Evolutionary conservation across 2,329 filamentous ascomycete species (phyloP), one percentile per base, ranked within the genome.

Genomic region (Ophiostoma quercus): DNA sequence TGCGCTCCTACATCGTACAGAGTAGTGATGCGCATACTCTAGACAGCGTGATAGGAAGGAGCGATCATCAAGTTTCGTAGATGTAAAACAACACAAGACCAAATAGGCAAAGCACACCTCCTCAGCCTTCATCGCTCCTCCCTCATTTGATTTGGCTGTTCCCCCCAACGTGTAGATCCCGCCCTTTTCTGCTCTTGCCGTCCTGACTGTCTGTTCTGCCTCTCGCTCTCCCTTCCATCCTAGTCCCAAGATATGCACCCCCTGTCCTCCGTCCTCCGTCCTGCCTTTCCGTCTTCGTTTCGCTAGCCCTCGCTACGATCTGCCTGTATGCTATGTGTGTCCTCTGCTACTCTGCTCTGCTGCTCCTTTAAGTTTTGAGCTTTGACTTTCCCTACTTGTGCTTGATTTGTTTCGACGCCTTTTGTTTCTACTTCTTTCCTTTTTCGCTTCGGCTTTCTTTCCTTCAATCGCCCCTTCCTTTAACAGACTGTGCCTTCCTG

Each of bases 391-490:
- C 57, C 22, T 32, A 62, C 25, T 62, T 22, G n/a, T 57, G 51
- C 9, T 57, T 12, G 16, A 47, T 57, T 57, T 57, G 51, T 57
- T 57, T 57, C n/a, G 51, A 12, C n/a, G 8, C 43, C 43, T 62
- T 62, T 32, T 62, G 57, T 62, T 62, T 62, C 57, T 62, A 62
- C 57, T 34, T 62, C 25, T 62, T 32, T 62, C 25, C 57, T 19
- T 32, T 32, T 62, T 32, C 57, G 51, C 16, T 57, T 57, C 51
- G 8, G 22, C 57, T 34, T 62, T 25, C 57, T 6, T 62, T 16
- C 25, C 19, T 25, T 62, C 57, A 25, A 16, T 62, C 57, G 57
- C 57, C 22, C 62, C 34, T 65, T 65, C 32, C 34, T n/a, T 9
- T 39, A 22, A 39, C 62, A 3, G 34, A 22, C 62, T 39, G 41